A percentile compares a stretch with the other conserved stretches of the same genome.
These are phyloP conservation scores for Nephelium lappaceum DNA, from an alignment of 345 rosid genomes.

Conservation along the genomic window DNA sequence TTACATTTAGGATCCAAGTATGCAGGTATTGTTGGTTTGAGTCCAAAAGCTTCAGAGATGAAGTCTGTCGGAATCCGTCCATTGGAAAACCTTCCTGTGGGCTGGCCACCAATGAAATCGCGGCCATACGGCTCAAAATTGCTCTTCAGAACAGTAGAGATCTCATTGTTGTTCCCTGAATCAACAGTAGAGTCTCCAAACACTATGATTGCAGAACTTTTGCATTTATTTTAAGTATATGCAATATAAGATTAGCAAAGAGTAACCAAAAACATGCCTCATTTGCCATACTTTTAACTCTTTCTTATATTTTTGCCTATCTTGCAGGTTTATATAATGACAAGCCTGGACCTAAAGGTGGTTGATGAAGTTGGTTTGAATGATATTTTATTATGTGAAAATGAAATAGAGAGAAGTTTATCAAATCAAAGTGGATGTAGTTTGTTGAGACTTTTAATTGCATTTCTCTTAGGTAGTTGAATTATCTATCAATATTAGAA, in stretches of 20 bases:
- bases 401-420: constrained; percentile 6
- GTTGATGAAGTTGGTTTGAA: constrained; percentile 42
- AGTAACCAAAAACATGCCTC: constrained; percentile 27
- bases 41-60: constrained; percentile 71
- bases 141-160: constrained; percentile 67
- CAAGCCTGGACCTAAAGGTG: constrained; percentile 8
- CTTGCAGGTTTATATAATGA: not conserved
- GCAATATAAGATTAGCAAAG: constrained; percentile 34
- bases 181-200: constrained; percentile 84
- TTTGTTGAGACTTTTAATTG: constrained; percentile 36
- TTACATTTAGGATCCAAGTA: constrained; percentile 67
- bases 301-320: not conserved
- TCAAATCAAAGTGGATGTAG: constrained; percentile 18
- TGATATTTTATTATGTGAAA: constrained; percentile 11
- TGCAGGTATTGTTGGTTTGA: constrained; percentile 71
- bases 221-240: constrained; percentile 31
- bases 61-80: constrained; percentile 76
- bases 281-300: constrained; percentile 35
- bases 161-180: constrained; percentile 79
- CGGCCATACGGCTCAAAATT: constrained; percentile 82
- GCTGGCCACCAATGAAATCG: constrained; percentile 57
- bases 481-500: not conserved
- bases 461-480: constrained; percentile 13
- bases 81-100: constrained; percentile 80
- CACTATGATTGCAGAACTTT: constrained; percentile 66